Percentiles rank a stretch among this genome's conserved stretches.
Evolutionary conservation across 768 basidiomycete genomes (phyloP).

Genomic region (Steccherinum ochraceum): DNA sequence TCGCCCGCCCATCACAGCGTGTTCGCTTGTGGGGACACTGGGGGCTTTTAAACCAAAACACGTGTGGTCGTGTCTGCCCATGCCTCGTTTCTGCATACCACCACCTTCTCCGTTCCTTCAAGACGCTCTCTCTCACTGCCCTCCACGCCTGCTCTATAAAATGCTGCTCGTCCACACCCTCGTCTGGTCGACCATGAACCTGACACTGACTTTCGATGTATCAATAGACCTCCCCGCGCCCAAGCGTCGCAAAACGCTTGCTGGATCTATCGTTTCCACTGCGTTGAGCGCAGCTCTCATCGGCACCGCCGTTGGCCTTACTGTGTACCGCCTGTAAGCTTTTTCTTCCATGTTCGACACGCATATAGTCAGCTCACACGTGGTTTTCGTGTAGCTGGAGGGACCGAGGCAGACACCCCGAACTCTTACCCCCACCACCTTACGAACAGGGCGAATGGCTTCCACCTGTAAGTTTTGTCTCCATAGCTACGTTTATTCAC

Average conservation of each 20-base stretch:
- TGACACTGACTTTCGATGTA: slow-evolving; percentile 24
- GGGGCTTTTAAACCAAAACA: background rate
- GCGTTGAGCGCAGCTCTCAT: slow-evolving; percentile 83
- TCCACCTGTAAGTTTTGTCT: slow-evolving; percentile 23
- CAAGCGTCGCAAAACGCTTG: slow-evolving; percentile 76
- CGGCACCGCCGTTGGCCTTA: slow-evolving; percentile 80
- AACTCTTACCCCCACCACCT: slow-evolving; percentile 46
- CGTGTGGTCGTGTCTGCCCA: background rate
- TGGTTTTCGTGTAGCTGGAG: slow-evolving; percentile 53
- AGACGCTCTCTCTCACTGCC: slow-evolving; percentile 25
- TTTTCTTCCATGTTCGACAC: slow-evolving; percentile 11
- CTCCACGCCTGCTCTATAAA: slow-evolving; percentile 37
- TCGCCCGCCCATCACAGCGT: background rate
- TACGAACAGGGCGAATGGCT: slow-evolving; percentile 59
- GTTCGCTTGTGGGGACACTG: background rate
- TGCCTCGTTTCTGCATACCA: slow-evolving; percentile 1
- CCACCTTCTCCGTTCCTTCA: slow-evolving; percentile 2
- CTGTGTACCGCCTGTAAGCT: slow-evolving; percentile 83
- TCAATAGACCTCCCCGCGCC: slow-evolving; percentile 63
- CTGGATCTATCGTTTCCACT: slow-evolving; percentile 77
- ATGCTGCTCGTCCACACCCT: slow-evolving; percentile 21
- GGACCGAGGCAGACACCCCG: slow-evolving; percentile 58
- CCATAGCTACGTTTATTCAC: background rate
- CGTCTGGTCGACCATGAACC: slow-evolving; percentile 13
- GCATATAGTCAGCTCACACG: background rate